Evolutionary conservation across 352 stramenopile species (phyloP), one percentile per base, ranked within the genome.

Genomic region (Phytophthora ramorum): DNA sequence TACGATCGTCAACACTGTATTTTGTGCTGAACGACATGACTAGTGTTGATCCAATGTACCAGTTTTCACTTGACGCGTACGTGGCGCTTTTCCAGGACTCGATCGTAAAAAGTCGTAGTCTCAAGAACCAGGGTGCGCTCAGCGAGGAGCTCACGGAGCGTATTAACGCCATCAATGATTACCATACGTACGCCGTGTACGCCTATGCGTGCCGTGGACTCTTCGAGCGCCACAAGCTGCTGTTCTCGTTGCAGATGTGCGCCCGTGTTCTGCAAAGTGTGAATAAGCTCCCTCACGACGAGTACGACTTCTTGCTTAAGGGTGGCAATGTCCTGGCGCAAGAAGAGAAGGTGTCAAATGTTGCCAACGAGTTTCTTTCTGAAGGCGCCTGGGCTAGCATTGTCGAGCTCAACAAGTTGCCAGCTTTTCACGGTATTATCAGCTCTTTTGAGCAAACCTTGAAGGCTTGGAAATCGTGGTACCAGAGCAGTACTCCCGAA

Each of bases 11-110:
- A 7, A 97, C 98, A 14, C 73, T 98, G 0, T 99, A 98, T 62
- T 99, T 99, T 68, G 94, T 98, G 10, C 65, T 99, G 10, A 97
- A 98, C 51, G 95, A 98, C 63, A 94, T 99, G 82, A 90, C 89
- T 9, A 91, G 81, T 26, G 93, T 99, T 1, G 96, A 99, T 48
- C 90, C 96, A 7, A 99, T 99, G 96, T 99, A 99, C 75, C 95
- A 99, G 67, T 99, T 98, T 63, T 98, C 91, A 7, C 75, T 99
- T 13, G 96, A 98, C 44, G 88, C 91, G 1, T 99, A 99, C 62
- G 87, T 98, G 16, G 89, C 93, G 22, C 69, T 99, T 22, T 99
- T 99, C 73, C 93, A 98, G 41, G 79, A 96, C 32, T 98, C 90
- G 17, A 98, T 99, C 47, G 71, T 96, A 13, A 94, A 91, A 54